These are phyloP conservation scores for Chenopodium album DNA, from an alignment of 148 eudicot species.

Conservation along the genomic window DNA sequence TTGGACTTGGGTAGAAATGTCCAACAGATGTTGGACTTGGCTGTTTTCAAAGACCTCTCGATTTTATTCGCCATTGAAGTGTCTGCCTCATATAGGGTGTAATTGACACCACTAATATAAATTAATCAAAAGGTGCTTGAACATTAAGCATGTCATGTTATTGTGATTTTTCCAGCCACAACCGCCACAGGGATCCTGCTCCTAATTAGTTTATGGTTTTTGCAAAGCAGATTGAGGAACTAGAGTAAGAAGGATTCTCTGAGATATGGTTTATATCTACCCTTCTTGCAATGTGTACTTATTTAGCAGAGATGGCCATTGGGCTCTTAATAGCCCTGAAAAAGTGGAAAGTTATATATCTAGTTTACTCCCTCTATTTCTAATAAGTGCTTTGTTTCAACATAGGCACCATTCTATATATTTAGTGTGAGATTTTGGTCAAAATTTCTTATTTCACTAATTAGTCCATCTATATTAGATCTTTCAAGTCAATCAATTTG, in stretches of 20 bases:
- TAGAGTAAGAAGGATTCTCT: neutral
- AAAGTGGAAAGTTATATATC: neutral
- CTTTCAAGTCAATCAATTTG: neutral
- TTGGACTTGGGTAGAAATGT: neutral
- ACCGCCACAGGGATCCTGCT: neutral
- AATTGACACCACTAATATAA: neutral
- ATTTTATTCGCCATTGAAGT: neutral
- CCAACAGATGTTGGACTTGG: neutral
- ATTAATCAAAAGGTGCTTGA: neutral
- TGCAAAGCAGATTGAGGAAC: neutral
- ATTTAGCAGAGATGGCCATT: neutral
- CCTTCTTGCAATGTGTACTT: conserved; percentile 3
- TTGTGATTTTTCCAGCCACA: neutral
- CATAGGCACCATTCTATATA: neutral
- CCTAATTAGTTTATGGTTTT: neutral
- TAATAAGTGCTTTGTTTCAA: neutral
- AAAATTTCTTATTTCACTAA: neutral
- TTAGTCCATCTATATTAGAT: neutral
- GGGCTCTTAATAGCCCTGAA: neutral
- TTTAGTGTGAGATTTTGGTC: neutral
- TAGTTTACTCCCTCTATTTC: neutral
- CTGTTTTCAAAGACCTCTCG: neutral
- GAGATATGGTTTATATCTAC: neutral
- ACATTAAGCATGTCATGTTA: neutral
- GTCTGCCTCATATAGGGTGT: neutral